These are phyloP conservation scores for Acacia confusa DNA, from an alignment of 306 rosid genomes.

Conservation along the genomic window DNA sequence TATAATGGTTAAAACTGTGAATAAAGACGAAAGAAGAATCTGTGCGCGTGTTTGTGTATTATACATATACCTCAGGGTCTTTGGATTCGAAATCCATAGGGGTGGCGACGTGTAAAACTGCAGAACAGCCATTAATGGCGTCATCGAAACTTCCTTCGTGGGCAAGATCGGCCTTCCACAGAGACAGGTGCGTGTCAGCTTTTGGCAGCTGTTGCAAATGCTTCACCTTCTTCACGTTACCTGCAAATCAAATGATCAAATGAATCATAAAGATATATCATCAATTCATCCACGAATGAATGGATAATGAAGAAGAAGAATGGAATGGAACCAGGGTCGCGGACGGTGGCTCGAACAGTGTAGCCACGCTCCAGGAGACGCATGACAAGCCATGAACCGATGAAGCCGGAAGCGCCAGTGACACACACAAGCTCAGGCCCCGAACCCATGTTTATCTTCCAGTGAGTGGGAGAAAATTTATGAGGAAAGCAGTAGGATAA, in stretches of 20 bases:
- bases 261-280: not conserved
- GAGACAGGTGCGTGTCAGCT: conserved; percentile 50
- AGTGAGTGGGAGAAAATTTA: not conserved
- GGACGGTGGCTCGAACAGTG: conserved; percentile 79
- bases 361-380: conserved; percentile 65
- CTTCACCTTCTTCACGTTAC: conserved; percentile 69
- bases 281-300: not conserved
- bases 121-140: conserved; percentile 68
- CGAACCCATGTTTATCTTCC: conserved; percentile 26
- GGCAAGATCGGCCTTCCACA: conserved; percentile 77
- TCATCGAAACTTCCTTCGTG: conserved; percentile 75
- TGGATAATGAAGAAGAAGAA: not conserved
- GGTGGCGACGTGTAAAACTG: conserved; percentile 88
- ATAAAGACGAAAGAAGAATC: not conserved
- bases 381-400: conserved; percentile 86
- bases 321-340: conserved; percentile 54
- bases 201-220: conserved; percentile 69
- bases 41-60: not conserved
- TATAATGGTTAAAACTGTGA: not conserved
- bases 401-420: conserved; percentile 76
- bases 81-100: conserved; percentile 84
- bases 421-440: conserved; percentile 52
- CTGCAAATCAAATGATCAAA: conserved; percentile 31
- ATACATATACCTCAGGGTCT: conserved; percentile 65
- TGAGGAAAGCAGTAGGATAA: no score